Evolutionary conservation across 2,329 filamentous ascomycete genomes (phyloP), one percentile per base, ranked within the genome.

Genomic region (Penicillium corylophilum): DNA sequence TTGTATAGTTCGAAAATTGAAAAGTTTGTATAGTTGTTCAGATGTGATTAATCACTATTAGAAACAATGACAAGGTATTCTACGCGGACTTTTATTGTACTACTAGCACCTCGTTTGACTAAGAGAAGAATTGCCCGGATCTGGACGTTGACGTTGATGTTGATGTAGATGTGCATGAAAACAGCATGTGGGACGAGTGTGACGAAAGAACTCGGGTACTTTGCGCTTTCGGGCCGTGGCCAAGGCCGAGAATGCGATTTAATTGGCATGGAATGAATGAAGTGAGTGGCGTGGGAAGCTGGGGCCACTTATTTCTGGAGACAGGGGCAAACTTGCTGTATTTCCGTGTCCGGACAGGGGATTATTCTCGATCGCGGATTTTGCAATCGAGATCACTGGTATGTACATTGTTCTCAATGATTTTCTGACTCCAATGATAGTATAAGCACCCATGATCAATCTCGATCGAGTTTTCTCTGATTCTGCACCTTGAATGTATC

Each of bases 151-250:
- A 42, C 33, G 20, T 38, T 16, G n/a, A 42, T 16, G 6, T 18
- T 24, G 51, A 40, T 46, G 16, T 43, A 10, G 16, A 44, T 38
- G 38, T 35, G 36, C 15, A 53, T 39, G 46, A 49, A 49, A 53
- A 53, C 50, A 46, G 50, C 24, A 23, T 5, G 20, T 35, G 6
- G 38, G 24, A 8, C 9, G 7, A 24, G 2, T 3, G 15, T 38
- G 41, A 22, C 16, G 26, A 26, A 31, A 13, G 20, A 31, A 15
- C 18, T 18, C 24, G 24, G 15, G 10, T 3, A 5, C 1, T 22
- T 16, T 6, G n/a, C 28, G 20, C 5, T 23, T 6, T 39, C 18
- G 9, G 36, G 2, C 10, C 38, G 20, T 24, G 38, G 22, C 22
- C 15, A 10, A 41, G 22, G 15, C 7, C 13, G 12, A 26, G 22